Conservation (phyloP, 2,329 filamentous ascomycete species). For the Verticillium alfalfae region DNA sequence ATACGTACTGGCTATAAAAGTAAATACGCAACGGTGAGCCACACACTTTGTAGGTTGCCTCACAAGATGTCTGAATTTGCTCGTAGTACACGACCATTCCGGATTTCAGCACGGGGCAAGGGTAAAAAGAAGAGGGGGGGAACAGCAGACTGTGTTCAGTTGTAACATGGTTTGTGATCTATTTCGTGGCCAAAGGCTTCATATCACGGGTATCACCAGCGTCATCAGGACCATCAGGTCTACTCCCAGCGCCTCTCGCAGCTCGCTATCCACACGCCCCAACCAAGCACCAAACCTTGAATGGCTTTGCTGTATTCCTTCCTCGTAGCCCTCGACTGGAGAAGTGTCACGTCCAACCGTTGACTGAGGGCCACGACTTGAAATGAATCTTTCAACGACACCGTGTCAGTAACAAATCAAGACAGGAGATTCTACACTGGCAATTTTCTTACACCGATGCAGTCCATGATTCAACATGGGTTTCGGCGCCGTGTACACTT, state of each 20-base stretch:
- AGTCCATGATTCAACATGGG: slow-evolving; percentile 44
- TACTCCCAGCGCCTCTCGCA: slow-evolving; percentile 33
- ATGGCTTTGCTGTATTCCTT: slow-evolving; percentile 37
- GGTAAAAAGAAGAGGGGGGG: too few relatives aligned
- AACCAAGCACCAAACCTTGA: slow-evolving; percentile 40
- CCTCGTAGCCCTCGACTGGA: slow-evolving; percentile 30
- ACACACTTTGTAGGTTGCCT: too few relatives aligned
- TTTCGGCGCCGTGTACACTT: slow-evolving; percentile 37
- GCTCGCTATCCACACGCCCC: slow-evolving; percentile 41
- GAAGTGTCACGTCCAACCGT: slow-evolving; percentile 27
- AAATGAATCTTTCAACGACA: slow-evolving; percentile 33
- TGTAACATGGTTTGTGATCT: too few relatives aligned
- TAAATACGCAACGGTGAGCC: too few relatives aligned
- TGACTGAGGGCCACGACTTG: slow-evolving; percentile 41
- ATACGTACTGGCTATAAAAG: too few relatives aligned
- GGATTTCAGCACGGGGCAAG: too few relatives aligned
- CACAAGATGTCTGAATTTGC: too few relatives aligned
- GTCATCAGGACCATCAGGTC: not conserved
- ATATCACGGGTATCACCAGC: too few relatives aligned
- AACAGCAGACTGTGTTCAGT: too few relatives aligned
- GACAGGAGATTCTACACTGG: not conserved
- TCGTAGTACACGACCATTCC: too few relatives aligned
- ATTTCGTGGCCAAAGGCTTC: too few relatives aligned
- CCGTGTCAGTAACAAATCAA: not conserved
- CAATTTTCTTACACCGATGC: slow-evolving; percentile 35